Evolutionary conservation across 2,329 filamentous ascomycete genomes (phyloP), one percentile per base, ranked within the genome.

Genomic region (Exophiala sideris): DNA sequence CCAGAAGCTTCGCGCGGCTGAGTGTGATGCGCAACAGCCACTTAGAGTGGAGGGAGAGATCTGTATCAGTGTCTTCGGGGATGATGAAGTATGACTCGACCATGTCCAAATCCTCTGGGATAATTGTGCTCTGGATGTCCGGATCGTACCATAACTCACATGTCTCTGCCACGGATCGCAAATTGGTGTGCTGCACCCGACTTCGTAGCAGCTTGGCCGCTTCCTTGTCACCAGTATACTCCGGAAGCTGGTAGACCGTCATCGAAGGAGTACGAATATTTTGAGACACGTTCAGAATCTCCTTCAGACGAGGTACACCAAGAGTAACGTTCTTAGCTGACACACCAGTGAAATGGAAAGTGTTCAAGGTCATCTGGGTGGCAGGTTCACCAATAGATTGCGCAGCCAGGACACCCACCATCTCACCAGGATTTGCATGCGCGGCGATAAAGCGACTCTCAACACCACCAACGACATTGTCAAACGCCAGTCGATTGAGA

Each of bases 311-410:
- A 40, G 94, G 94, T 40, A 99, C 94, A 90, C 94, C 94, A 45
- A 99, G 86, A 0, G 94, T 99, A 51, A 99, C 92, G 80, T 99
- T 99, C 86, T 99, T 99, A 20, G 92, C 96, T 35, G 95, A 96
- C 57, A 99, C 91, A 96, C 94, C 94, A 72, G 94, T 91, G 72
- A 99, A 99, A 80, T 99, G 94, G 87, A 99, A 99, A 20, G 94
- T 99, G 77, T 99, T 99, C 57, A 99, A 77, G 1, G 94, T 99
- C 94, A 99, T 99, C 79, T 99, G 94, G 1, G 94, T 99, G 18
- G 94, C 95, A 38, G 94, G 94, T 73, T 99, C 94, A 76, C 94
- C 94, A 69, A 99, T 99, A 32, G 94, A 99, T 75, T 99, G 94
- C 5, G 95, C 94, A 60, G 94, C 94, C 66, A 99, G 77, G 18